Base-by-base conservation (phyloP, 2,329 filamentous ascomycete genomes). In the Diaporthe sp. region DNA sequence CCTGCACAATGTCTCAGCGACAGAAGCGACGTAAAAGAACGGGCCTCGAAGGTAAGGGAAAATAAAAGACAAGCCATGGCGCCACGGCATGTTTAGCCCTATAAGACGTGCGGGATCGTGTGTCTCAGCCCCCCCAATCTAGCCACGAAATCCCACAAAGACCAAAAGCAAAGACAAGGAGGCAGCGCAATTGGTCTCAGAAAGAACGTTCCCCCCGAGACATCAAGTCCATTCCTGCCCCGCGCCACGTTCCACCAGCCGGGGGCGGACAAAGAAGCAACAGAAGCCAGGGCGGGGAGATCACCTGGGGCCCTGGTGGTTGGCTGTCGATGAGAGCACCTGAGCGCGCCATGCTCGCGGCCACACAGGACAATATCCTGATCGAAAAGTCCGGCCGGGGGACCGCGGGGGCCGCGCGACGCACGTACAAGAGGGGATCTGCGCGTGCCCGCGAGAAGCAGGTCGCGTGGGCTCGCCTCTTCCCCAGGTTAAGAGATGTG, bases 71-170 rank as follows among this genome's bases (percentile, higher is more conserved):
- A 37, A 68, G 34, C 34, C 65, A 69, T 12, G 65, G 46, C n/a
- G 65, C 34, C 31, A 13, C 34, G 65, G n/a, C n/a, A 55, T 51
- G 49, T 55, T 15, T 69, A 69, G 65, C 65, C 65, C 65, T 69
- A 69, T 42, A 69, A 69, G 34, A 55, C 49, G 49, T 8, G 65
- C 49, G 34, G 49, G 42, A 28, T 55, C 49, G 31, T 53, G 28
- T 68, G 65, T 69, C 65, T 69, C 65, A 55, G 13, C 13, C 37
- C 39, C 25, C 28, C n/a, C 28, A 22, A 62, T 49, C 42, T 37
- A 34, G 19, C 28, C 10, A 49, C 28, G 28, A 34, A 37, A 31
- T 19, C 28, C 61, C 13, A 25, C 58, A 28, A 28, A 10, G 25
- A 49, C 28, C 25, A 49, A 51, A 68, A 69, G 65, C 34, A 69